phyloP scores from a whole-genome alignment of 2,329 filamentous ascomycete species.

The Cercospora canescens region DNA sequence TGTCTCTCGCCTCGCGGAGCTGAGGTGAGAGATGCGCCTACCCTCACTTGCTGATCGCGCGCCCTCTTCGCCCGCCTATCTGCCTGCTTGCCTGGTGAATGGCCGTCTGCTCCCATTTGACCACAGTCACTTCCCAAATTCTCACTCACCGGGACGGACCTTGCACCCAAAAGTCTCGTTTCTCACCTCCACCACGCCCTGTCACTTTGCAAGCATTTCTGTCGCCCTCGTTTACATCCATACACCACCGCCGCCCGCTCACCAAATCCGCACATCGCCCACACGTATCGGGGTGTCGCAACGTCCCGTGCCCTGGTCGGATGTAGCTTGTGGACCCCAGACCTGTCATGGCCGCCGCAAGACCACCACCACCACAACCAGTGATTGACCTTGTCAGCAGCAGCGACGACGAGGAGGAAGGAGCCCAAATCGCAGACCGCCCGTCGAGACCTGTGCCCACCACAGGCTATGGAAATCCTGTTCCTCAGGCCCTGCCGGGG shows the following conservation, averaged over 20 bases:
- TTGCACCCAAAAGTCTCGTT: not conserved
- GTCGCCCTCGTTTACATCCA: not conserved
- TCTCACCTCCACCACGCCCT: not conserved
- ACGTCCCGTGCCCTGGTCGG: not conserved
- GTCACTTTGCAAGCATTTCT: not conserved
- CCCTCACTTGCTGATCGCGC: not conserved
- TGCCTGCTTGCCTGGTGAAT: too few species aligned
- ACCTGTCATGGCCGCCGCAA: conserved; percentile 1
- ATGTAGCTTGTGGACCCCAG: not conserved
- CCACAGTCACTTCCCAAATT: not conserved
- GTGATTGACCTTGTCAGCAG: conserved; percentile 30
- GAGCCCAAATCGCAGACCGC: not conserved
- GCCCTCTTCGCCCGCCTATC: not conserved
- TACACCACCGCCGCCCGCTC: not conserved
- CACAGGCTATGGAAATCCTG: not conserved
- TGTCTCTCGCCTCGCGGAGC: not conserved
- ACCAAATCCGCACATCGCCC: not conserved
- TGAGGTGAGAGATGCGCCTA: not conserved
- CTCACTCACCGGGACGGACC: too few species aligned
- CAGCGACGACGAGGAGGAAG: conserved; percentile 25
- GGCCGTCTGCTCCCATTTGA: too few species aligned
- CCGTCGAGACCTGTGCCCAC: not conserved
- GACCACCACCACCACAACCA: conserved; percentile 9
- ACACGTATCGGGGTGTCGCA: not conserved
- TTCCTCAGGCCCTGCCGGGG: not conserved